Percentiles rank a stretch among this genome's conserved stretches.
These are phyloP conservation scores for Fraxinus latifolia DNA, from an alignment of 305 asterid genomes.

Conservation along the genomic window DNA sequence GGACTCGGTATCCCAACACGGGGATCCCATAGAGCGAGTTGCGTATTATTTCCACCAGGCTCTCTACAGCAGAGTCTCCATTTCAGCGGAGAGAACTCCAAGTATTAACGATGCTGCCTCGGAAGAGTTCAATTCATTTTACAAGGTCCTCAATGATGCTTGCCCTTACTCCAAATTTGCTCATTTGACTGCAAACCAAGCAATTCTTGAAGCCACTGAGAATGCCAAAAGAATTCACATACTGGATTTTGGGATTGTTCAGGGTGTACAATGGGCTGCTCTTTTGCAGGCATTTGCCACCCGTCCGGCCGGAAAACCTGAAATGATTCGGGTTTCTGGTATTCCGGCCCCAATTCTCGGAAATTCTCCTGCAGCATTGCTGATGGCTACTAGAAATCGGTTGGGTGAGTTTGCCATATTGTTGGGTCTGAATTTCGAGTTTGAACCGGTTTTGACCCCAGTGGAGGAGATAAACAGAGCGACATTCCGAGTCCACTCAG, in stretches of 20 bases:
- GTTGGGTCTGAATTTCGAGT: constrained; percentile 76
- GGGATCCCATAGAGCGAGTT: constrained; percentile 74
- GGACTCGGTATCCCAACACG: constrained; percentile 54
- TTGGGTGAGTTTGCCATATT: constrained; percentile 66
- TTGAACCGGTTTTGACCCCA: constrained; percentile 62
- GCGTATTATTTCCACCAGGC: constrained; percentile 70
- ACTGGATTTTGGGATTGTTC: constrained; percentile 86
- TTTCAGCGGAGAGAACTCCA: constrained; percentile 22
- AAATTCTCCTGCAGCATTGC: constrained; percentile 49
- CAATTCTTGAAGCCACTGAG: constrained; percentile 79
- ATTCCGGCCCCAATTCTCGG: constrained; percentile 80
- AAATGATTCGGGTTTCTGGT: constrained; percentile 63
- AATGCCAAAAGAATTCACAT: constrained; percentile 61
- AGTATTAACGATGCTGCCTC: constrained; percentile 35
- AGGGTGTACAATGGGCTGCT: constrained; percentile 95
- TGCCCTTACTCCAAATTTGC: constrained; percentile 90
- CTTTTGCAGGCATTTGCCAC: constrained; percentile 82
- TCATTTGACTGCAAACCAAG: constrained; percentile 85
- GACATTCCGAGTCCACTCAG: constrained; percentile 58
- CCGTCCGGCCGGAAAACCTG: constrained; percentile 83
- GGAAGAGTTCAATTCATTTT: constrained; percentile 68
- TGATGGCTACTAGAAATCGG: constrained; percentile 77
- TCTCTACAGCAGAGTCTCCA: constrained; percentile 47
- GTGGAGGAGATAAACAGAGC: constrained; percentile 45
- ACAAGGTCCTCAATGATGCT: constrained; percentile 73